Evolutionary conservation across 2,329 filamentous ascomycete species (phyloP), one percentile per base, ranked within the genome.

Genomic region (Alternaria triticina): DNA sequence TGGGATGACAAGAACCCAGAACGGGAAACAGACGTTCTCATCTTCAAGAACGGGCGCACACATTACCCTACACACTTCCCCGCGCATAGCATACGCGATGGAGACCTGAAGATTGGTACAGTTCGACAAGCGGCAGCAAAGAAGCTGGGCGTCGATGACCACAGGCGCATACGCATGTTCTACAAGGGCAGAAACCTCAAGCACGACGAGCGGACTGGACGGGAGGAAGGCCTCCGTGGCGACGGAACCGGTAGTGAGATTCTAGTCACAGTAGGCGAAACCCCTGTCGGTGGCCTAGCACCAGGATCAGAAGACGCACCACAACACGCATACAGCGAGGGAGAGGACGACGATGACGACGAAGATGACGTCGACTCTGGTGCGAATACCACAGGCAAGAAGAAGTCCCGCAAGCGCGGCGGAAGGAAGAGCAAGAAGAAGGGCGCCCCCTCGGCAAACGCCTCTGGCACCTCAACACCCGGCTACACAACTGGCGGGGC

Each of bases 181-280:
- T 93, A 91, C 83, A 93, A 93, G 78, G 91, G 91, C 59, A 86
- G 86, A 66, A 88, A 89, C 68, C 80, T 94, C 55, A 91, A 90
- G 78, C 87, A 92, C 68, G 86, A 87, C 45, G 81, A 85, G 33
- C 82, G 83, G 58, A 85, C 85, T 3, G 85, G 88, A 59, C 83
- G 86, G 63, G 84, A 86, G 44, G 89, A 89, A 68, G 87, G 87
- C 15, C 83, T 91, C 51, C 75, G 80, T 28, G 80, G 83, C 59
- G 89, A 89, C 75, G 86, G 87, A 72, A 84, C 86, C 63, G 77
- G 78, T 61, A 87, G 86, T 72, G 89, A 91, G 77, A 81, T 91
- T 44, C 73, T 90, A 64, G 86, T 88, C 65, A 84, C 86, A 1
- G 77, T 89, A 10, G 86, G 85, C 9, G 87, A 89, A 45, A 81